Evolutionary conservation across 257 asterid genomes (phyloP).

Genomic region (Fraxinus cuspidata): DNA sequence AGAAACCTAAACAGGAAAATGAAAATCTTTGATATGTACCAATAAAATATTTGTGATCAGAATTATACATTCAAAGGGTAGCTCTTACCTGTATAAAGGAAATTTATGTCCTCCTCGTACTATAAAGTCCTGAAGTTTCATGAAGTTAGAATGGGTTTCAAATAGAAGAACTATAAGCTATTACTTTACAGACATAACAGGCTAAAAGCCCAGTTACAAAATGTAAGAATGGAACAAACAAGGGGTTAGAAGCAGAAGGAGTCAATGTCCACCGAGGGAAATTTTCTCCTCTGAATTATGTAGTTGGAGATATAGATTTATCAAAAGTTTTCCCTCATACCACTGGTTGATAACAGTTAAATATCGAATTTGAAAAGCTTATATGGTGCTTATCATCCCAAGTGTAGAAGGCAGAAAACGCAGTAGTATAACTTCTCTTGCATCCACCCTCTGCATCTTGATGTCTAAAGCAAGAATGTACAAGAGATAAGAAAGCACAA

Average conservation of each 20-base stretch:
- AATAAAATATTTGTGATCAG: neutral
- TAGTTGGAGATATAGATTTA: no score
- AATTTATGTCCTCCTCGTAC: constrained; percentile 78
- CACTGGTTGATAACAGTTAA: no score
- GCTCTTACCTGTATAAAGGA: constrained; percentile 80
- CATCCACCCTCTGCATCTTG: neutral
- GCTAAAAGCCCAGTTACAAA: neutral
- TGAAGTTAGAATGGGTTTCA: constrained; percentile 25
- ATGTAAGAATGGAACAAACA: neutral
- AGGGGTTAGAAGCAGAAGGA: neutral
- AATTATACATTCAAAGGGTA: neutral
- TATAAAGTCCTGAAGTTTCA: constrained; percentile 69
- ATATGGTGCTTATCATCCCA: neutral
- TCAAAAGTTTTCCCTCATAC: no score
- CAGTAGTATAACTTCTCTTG: neutral
- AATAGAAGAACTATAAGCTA: neutral
- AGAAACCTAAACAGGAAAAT: neutral
- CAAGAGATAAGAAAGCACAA: neutral
- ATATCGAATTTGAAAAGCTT: neutral
- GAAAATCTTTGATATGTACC: no score
- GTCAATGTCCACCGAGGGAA: neutral
- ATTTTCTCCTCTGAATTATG: neutral
- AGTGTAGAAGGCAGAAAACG: neutral
- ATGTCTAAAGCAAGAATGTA: neutral
- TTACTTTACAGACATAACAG: neutral